These are phyloP conservation scores for Arctostaphylos glauca DNA, from an alignment of 148 eudicot genomes.

Conservation along the genomic window DNA sequence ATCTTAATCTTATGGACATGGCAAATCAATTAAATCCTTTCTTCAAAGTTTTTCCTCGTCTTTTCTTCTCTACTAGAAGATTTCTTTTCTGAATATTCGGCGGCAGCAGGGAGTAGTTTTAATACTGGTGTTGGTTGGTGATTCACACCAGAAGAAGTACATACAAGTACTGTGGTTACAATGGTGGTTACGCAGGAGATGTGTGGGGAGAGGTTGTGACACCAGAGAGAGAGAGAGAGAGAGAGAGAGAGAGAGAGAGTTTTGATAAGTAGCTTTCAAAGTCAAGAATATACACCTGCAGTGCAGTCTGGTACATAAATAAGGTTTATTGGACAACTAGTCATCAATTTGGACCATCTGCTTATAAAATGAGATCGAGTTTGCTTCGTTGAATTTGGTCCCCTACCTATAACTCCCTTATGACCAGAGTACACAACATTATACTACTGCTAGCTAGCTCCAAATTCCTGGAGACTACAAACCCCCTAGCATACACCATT, in stretches of 20 bases:
- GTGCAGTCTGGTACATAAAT: background rate
- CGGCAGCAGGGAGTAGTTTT: background rate
- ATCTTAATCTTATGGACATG: background rate
- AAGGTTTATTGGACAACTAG: background rate
- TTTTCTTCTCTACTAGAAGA: background rate
- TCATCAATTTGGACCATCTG: slow-evolving; percentile 3
- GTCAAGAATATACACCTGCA: background rate
- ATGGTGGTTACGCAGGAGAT: background rate
- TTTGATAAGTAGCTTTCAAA: background rate
- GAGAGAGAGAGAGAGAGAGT: background rate
- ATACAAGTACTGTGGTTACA: background rate
- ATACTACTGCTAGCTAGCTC: background rate
- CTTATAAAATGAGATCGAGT: background rate
- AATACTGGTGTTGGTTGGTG: background rate
- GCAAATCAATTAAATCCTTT: background rate
- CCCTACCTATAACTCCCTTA: background rate
- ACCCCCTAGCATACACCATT: background rate
- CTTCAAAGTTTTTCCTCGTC: background rate
- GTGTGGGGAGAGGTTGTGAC: background rate
- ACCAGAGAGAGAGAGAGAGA: background rate
- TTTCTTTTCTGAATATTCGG: background rate
- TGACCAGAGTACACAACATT: no score
- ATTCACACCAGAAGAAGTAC: background rate
- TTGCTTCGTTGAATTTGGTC: background rate
- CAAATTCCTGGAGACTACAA: background rate